phyloP scores from a whole-genome alignment of 129 eudicot genomes.

The Lactuca saligna region DNA sequence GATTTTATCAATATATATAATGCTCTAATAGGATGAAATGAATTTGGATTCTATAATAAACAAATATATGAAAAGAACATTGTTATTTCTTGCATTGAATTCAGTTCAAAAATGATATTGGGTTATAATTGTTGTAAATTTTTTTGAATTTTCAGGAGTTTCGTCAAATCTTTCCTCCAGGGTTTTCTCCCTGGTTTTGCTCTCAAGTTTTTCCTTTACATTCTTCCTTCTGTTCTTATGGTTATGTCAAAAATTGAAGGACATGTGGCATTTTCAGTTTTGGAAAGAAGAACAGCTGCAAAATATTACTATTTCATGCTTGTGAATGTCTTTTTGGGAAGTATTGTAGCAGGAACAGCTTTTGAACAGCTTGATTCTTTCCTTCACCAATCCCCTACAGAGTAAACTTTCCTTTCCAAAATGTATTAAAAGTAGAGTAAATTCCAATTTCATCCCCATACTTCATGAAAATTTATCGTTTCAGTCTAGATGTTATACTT shows the following conservation, averaged over 20 bases:
- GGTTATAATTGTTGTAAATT: background rate
- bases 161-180: conserved; percentile 87
- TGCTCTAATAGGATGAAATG: background rate
- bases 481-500: background rate
- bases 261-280: conserved; percentile 72
- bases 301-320: conserved; percentile 97
- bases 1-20: no score
- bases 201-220: conserved; percentile 70
- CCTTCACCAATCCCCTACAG: conserved; percentile 80
- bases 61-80: background rate
- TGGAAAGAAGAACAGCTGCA: conserved; percentile 89
- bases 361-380: conserved; percentile 87
- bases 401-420: conserved; percentile 44
- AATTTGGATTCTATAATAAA: background rate
- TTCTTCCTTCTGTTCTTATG: conserved; percentile 85
- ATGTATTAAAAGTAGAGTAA: no score
- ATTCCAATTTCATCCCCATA: background rate
- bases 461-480: no score
- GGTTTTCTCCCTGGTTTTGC: conserved; percentile 98
- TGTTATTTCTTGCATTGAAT: background rate
- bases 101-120: background rate
- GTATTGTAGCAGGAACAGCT: conserved; percentile 90
- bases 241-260: conserved; percentile 96
- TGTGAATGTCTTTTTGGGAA: conserved; percentile 93
- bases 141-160: conserved; percentile 52